Conservation (phyloP, 2,329 filamentous ascomycete genomes). For the Alternaria metachromatica region DNA sequence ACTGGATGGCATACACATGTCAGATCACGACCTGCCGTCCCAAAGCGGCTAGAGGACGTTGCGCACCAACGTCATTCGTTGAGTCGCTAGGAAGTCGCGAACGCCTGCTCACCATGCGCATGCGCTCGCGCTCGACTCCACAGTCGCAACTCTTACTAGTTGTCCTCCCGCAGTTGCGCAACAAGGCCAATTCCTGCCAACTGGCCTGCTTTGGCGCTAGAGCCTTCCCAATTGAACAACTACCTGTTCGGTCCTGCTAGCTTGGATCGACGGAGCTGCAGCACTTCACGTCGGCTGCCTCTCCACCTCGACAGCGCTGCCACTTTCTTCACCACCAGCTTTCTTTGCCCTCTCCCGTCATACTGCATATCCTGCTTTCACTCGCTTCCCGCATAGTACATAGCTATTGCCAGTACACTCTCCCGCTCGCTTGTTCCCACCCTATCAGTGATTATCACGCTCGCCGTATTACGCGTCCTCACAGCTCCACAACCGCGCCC, state of each 20-base stretch:
- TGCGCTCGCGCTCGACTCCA: slow-evolving; percentile 1
- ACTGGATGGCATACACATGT: background rate
- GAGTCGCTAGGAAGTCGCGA: slow-evolving; percentile 7
- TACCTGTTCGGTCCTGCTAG: slow-evolving; percentile 17
- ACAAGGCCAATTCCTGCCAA: slow-evolving; percentile 2
- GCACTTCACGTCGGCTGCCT: slow-evolving; percentile 14
- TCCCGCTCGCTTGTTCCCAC: slow-evolving; percentile 18
- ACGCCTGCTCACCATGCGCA: background rate
- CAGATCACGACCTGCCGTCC: background rate
- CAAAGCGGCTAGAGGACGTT: slow-evolving; percentile 11
- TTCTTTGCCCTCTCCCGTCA: slow-evolving; percentile 11
- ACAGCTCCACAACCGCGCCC: slow-evolving; percentile 15
- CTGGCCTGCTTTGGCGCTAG: background rate
- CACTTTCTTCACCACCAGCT: slow-evolving; percentile 11
- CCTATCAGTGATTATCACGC: slow-evolving; percentile 19
- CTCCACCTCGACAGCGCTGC: slow-evolving; percentile 1
- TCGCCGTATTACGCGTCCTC: slow-evolving; percentile 38
- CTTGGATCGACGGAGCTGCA: slow-evolving; percentile 3
- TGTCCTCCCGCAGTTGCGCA: slow-evolving; percentile 4
- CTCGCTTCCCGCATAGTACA: slow-evolving; percentile 28
- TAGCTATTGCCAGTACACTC: slow-evolving; percentile 28
- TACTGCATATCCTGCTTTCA: slow-evolving; percentile 26
- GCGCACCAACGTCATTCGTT: slow-evolving; percentile 21
- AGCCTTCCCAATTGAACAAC: background rate
- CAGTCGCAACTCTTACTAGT: background rate